Percentiles rank a stretch among this genome's conserved stretches.
phyloP scores from a whole-genome alignment of 78 protist species.

The Diacronema lutheri region DNA sequence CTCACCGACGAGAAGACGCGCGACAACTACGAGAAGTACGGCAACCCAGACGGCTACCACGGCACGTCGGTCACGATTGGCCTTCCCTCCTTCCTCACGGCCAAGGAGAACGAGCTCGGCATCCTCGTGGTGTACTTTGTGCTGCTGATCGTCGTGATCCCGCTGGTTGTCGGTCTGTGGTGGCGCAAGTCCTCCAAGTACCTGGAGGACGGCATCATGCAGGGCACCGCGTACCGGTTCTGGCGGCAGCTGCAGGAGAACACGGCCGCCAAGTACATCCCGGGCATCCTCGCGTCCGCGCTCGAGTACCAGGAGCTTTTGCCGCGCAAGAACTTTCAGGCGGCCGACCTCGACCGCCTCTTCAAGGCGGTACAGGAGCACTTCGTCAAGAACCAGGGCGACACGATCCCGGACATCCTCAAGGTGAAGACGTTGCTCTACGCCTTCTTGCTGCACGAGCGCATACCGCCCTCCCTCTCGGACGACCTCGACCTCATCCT shows the following conservation, averaged over 20 bases:
- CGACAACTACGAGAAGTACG: conserved; percentile 45
- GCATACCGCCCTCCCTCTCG: not conserved
- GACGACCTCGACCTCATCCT: not conserved
- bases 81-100: conserved; percentile 27
- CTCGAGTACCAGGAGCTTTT: not conserved
- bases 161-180: conserved; percentile 26
- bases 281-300: not conserved
- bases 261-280: conserved; percentile 10
- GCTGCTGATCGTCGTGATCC: conserved; percentile 8
- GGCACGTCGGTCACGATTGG: conserved; percentile 46
- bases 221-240: conserved; percentile 15
- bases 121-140: conserved; percentile 34
- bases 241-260: not conserved
- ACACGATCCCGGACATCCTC: not conserved
- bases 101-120: conserved; percentile 22
- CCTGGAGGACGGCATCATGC: conserved; percentile 29
- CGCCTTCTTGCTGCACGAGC: conserved; percentile 4
- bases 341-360: not conserved
- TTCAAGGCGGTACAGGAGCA: not conserved
- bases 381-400: conserved; percentile 5
- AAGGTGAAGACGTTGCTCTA: conserved; percentile 3
- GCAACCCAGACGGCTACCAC: conserved; percentile 58
- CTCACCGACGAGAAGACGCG: conserved; percentile 42
- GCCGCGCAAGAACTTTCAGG: not conserved
- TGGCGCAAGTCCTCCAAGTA: not conserved